These are phyloP conservation scores for Skeletonema potamos DNA, from an alignment of 108 stramenopile genomes.

Conservation along the genomic window DNA sequence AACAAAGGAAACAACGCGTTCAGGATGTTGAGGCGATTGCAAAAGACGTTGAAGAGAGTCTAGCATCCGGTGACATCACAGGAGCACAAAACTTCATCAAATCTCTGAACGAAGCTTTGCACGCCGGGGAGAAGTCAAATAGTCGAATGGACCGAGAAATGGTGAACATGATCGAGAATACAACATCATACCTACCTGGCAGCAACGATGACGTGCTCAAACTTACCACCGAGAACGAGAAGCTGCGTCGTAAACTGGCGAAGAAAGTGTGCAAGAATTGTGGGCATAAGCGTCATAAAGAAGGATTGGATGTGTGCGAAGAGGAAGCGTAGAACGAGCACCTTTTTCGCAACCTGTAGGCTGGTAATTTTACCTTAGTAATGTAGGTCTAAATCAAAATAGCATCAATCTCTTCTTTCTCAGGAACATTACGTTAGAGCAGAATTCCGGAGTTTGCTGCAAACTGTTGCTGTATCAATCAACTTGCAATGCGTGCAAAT, in stretches of 20 bases:
- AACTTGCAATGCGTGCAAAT: not conserved
- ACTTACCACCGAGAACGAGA: conserved; percentile 35
- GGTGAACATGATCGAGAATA: conserved; percentile 47
- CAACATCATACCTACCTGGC: conserved; percentile 17
- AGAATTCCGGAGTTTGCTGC: no score
- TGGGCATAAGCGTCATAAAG: conserved; percentile 11
- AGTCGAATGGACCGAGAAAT: conserved; percentile 52
- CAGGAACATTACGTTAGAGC: no score
- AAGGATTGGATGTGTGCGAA: not conserved
- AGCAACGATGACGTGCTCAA: not conserved
- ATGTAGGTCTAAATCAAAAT: no score
- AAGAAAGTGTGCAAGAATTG: conserved; percentile 31
- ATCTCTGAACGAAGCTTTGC: conserved; percentile 24
- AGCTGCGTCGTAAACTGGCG: conserved; percentile 28
- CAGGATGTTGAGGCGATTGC: conserved; percentile 15
- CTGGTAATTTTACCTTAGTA: no score
- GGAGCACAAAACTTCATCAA: conserved; percentile 8
- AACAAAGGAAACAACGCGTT: conserved; percentile 35
- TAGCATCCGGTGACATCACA: conserved; percentile 19
- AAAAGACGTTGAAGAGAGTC: conserved; percentile 22
- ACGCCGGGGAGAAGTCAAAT: conserved; percentile 41
- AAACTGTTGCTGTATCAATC: not conserved
- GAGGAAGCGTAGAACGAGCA: no score
- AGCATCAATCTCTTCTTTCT: no score
- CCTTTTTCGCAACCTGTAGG: no score